Base-by-base conservation (phyloP, 805 yeast genomes). In the Nakazawaea laoshanensis region DNA sequence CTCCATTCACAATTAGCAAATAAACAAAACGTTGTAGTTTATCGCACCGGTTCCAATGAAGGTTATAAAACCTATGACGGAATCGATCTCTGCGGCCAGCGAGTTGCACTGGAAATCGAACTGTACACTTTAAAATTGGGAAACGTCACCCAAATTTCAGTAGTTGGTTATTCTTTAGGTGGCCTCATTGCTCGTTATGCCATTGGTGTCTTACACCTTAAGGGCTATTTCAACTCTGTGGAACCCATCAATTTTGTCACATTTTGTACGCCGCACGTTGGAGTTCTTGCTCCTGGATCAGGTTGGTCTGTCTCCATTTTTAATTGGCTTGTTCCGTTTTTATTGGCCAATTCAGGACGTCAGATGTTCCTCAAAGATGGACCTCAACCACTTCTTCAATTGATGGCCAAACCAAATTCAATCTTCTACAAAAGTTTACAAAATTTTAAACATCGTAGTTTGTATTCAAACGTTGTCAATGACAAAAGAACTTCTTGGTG, bases 91-190 rank as follows among this genome's bases (percentile, higher is more conserved):
- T 84, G 92, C 48, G 95, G 94, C 2, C 63, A 74, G 31, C 61
- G 94, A 15, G 79, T 83, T 6, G 75, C 81, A 1, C 67, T 67
- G 33, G 95, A 86, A 53, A 75, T 86, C 30, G 50, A 59, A 13
- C 43, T 39, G 1, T 63, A 63, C 44, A 56, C 72, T 13, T 42
- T 44, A 4, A 27, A 28, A 14, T 30, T 44, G 36, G 43, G 38
- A 21, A 39, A 30, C n/a, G 84, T 85, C 8, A 61, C 64, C n/a
- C 74, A 77, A 45, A 64, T 89, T 31, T 83, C 94, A 33, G 61
- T 87, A 24, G 65, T 84, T 5, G 96, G 96, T 1, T 88, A 87
- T 50, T 87, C 96, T 0, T 59, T 88, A 40, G 96, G 96, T 20
- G 96, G 96, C 0, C 55, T 88, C 14, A 75, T 89, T 30, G 68